Percentiles rank a stretch among this genome's conserved stretches.
phyloP scores from a whole-genome alignment of 2,329 filamentous ascomycete species.

The Cadophora gregata region DNA sequence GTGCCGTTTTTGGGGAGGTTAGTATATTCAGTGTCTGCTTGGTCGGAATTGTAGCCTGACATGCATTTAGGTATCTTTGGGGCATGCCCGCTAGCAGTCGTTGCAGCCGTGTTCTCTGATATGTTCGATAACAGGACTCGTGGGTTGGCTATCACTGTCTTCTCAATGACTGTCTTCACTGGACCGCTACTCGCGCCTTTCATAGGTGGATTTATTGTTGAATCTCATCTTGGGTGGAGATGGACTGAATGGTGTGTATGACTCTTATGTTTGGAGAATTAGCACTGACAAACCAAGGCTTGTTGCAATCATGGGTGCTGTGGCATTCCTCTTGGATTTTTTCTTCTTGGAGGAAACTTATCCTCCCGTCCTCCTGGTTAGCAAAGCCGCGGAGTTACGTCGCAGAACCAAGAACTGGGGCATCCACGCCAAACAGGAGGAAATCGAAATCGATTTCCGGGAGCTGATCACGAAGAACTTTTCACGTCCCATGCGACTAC shows the following conservation, averaged over 20 bases:
- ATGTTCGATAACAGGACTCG: slow-evolving; percentile 71
- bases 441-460: slow-evolving; percentile 69
- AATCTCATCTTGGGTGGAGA: slow-evolving; percentile 70
- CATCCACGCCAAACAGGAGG: slow-evolving; percentile 74
- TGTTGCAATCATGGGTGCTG: slow-evolving; percentile 65
- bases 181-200: slow-evolving; percentile 72
- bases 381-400: slow-evolving; percentile 65
- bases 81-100: slow-evolving; percentile 70
- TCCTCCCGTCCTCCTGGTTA: slow-evolving; percentile 67
- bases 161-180: slow-evolving; percentile 67
- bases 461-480: slow-evolving; percentile 66
- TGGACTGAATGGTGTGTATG: slow-evolving; percentile 67
- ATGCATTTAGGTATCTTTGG: slow-evolving; percentile 61
- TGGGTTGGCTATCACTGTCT: slow-evolving; percentile 62
- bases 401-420: slow-evolving; percentile 72
- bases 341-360: slow-evolving; percentile 74
- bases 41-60: slow-evolving; percentile 9
- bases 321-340: slow-evolving; percentile 63
- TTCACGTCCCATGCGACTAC: slow-evolving; percentile 48
- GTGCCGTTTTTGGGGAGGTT: slow-evolving; percentile 75
- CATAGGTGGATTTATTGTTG: slow-evolving; percentile 69
- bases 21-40: slow-evolving; percentile 42
- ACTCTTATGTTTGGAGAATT: background rate
- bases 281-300: slow-evolving; percentile 43
- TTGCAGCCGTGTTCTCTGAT: slow-evolving; percentile 74